Conservation (phyloP, 495 filamentous ascomycete genomes). For the Annulohypoxylon bovei region DNA sequence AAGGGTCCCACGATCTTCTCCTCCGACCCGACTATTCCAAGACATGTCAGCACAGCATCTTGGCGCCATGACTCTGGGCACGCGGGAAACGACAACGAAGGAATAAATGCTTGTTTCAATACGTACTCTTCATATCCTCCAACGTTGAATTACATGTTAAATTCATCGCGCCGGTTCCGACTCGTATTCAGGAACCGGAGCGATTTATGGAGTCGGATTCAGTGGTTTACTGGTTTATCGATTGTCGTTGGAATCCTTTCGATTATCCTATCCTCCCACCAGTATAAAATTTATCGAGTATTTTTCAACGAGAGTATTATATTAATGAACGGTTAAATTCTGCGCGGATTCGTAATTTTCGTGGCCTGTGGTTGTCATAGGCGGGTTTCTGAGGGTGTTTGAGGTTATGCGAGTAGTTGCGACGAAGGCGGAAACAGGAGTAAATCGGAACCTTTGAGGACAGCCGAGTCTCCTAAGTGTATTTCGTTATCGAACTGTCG, state of each 20-base stretch:
- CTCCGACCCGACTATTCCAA: slow-evolving; percentile 49
- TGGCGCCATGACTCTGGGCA: slow-evolving; percentile 40
- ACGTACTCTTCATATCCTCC: slow-evolving; percentile 66
- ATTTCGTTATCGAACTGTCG: slow-evolving; percentile 5
- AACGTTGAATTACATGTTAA: slow-evolving; percentile 63
- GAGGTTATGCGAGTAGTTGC: slow-evolving; percentile 20
- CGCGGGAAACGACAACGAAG: slow-evolving; percentile 25
- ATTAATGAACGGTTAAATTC: slow-evolving; percentile 14
- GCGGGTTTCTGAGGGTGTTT: slow-evolving; percentile 12
- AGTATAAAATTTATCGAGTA: slow-evolving; percentile 4
- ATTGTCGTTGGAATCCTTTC: not conserved
- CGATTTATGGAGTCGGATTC: not conserved
- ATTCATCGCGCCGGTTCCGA: slow-evolving; percentile 43
- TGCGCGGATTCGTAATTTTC: slow-evolving; percentile 6
- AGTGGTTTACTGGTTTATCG: not conserved
- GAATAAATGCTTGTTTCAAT: slow-evolving; percentile 28
- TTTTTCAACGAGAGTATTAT: slow-evolving; percentile 1
- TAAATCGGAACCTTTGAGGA: not conserved
- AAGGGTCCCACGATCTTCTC: slow-evolving; percentile 54
- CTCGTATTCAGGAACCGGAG: slow-evolving; percentile 10
- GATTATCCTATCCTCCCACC: not conserved
- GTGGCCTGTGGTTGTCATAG: slow-evolving; percentile 2
- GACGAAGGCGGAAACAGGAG: slow-evolving; percentile 7
- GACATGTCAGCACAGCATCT: slow-evolving; percentile 44
- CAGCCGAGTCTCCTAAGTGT: not conserved